These are phyloP conservation scores for Mycena indigotica DNA, from an alignment of 768 basidiomycete genomes.

Conservation along the genomic window DNA sequence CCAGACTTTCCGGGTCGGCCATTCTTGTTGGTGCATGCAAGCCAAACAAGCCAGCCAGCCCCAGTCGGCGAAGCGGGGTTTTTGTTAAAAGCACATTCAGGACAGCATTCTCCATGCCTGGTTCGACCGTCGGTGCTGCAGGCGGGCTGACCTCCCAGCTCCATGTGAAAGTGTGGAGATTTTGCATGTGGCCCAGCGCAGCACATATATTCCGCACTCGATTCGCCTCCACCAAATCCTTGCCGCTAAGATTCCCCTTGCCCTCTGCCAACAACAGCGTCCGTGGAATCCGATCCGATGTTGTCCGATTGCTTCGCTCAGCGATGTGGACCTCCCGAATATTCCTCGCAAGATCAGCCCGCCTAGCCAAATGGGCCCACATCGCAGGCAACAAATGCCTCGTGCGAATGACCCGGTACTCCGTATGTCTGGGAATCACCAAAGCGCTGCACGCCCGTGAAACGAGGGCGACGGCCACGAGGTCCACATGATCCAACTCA, in stretches of 20 bases:
- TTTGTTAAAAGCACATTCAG: conserved; percentile 34
- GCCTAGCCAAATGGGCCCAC: conserved; percentile 54
- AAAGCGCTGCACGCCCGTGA: conserved; percentile 39
- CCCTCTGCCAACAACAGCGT: conserved; percentile 34
- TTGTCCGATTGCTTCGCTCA: conserved; percentile 37
- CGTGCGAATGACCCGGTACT: conserved; percentile 53
- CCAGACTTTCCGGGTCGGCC: conserved; percentile 32
- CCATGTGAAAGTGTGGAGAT: conserved; percentile 48
- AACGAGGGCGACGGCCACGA: conserved; percentile 47
- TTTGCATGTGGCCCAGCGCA: conserved; percentile 45
- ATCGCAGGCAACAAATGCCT: conserved; percentile 41
- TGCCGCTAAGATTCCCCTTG: conserved; percentile 5
- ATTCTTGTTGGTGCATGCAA: conserved; percentile 34
- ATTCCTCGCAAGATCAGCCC: conserved; percentile 50
- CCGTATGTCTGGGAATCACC: conserved; percentile 49
- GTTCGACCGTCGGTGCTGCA: conserved; percentile 34
- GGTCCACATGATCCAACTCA: conserved; percentile 45
- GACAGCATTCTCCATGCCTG: conserved; percentile 42
- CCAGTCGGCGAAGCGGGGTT: conserved; percentile 36
- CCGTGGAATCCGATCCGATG: conserved; percentile 45
- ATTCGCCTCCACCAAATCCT: conserved; percentile 33
- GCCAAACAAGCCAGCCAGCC: conserved; percentile 42
- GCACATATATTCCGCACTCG: conserved; percentile 41
- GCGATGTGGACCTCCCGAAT: conserved; percentile 50
- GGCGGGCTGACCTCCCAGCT: conserved; percentile 32